Evolutionary conservation across 352 stramenopile genomes (phyloP), one percentile per base, ranked within the genome.

Genomic region (Globisporangium polare): DNA sequence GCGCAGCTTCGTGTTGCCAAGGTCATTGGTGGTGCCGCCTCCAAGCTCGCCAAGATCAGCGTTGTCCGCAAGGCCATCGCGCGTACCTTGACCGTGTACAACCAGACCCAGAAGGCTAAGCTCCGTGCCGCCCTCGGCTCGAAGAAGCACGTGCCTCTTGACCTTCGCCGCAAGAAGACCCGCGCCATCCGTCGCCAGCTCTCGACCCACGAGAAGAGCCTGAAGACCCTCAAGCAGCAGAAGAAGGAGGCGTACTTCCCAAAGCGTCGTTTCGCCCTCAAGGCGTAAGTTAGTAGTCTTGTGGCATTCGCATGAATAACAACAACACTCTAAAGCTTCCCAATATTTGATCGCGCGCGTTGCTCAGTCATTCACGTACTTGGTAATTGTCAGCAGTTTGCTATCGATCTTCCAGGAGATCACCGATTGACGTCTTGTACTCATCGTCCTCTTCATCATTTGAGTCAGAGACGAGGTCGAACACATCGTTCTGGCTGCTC

Each of bases 21-120:
- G 90, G 97, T 99, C 50, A 99, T 98, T 49, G 97, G 97, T 65
- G 98, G 97, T 59, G 97, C 97, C 37, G 96, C 97, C 58, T 98
- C 96, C 49, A 99, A 99, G 92, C 96, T 99, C 65, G 93, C 96
- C 76, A 99, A 99, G 89, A 99, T 99, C 84, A 96, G 97, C 73
- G 80, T 94, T 42, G 97, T 99, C 22, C 97, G 98, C 83, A 99
- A 99, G 80, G 97, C 90, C 63, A 99, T 99, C 74, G 98, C 98
- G 42, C 96, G 98, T 69, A 92, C 99, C 45, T 85, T 99, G 63
- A 99, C 98, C 62, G 97, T 99, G 49, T 98, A 99, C 95, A 99
- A 99, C 89, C 96, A 99, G 86, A 98, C 94, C 76, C 93, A 99
- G 80, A 99, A 99, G 94, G 83, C 89, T 58, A 97, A 97, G 78